Conservation (phyloP, 2,329 filamentous ascomycete genomes). For the Diaporthe ampelina region DNA sequence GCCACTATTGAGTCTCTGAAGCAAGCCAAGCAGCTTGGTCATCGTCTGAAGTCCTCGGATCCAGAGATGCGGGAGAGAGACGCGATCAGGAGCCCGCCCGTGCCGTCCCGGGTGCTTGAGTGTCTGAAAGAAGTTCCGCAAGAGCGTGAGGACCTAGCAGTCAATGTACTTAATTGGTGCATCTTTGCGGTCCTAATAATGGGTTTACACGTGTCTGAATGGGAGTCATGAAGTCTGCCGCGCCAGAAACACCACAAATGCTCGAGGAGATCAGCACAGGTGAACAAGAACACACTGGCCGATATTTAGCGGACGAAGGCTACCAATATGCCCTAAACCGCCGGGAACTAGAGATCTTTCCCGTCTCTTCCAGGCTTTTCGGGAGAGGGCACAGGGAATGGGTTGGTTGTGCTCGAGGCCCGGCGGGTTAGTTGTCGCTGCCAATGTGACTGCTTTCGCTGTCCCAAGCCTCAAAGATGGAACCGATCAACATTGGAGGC, state of each 20-base stretch:
- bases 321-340: background rate
- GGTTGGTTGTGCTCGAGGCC: background rate
- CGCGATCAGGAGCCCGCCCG: background rate
- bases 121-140: conserved; percentile 9
- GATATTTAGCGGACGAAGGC: background rate
- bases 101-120: background rate
- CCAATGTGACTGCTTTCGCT: too few relatives aligned
- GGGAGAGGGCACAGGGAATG: background rate
- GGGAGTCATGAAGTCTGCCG: too few relatives aligned
- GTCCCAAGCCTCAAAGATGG: background rate
- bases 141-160: background rate
- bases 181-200: fast-evolving
- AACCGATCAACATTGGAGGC: background rate
- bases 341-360: conserved; percentile 25
- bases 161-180: fast-evolving
- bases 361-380: background rate
- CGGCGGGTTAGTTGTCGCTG: background rate
- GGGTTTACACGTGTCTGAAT: background rate
- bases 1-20: too few relatives aligned
- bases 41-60: background rate
- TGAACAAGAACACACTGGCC: background rate
- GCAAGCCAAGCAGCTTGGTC: background rate
- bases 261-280: background rate
- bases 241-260: background rate
- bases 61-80: background rate